These are phyloP conservation scores for Saturnispora gosingensis DNA, from an alignment of 805 yeast species.

Conservation along the genomic window DNA sequence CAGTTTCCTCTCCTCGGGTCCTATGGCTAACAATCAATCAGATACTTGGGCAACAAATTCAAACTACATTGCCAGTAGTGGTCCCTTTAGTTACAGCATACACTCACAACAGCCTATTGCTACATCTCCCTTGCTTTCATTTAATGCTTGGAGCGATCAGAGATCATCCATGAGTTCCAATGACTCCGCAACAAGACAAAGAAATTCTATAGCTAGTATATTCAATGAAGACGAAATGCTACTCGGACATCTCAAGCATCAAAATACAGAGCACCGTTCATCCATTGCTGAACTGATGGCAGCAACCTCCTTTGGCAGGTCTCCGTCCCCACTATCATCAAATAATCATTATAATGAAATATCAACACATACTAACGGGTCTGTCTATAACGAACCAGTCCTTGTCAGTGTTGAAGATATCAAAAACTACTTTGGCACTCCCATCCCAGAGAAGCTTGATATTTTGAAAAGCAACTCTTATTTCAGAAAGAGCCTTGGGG, in stretches of 20 bases:
- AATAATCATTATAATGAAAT: background rate
- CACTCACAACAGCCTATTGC: background rate
- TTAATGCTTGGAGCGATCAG: background rate
- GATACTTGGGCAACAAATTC: background rate
- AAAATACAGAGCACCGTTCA: background rate
- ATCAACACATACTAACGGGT: background rate
- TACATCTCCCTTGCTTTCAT: background rate
- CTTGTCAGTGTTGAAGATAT: slow-evolving; percentile 22
- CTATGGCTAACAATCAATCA: background rate
- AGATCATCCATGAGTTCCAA: slow-evolving; percentile 1
- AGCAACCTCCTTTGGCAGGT: background rate
- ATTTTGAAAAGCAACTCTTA: slow-evolving; percentile 16
- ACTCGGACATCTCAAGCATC: background rate
- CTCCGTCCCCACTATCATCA: slow-evolving; percentile 1
- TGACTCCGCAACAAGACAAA: background rate
- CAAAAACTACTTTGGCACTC: slow-evolving; percentile 22
- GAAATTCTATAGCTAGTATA: background rate
- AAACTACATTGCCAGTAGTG: background rate
- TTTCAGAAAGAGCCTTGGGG: slow-evolving; percentile 2
- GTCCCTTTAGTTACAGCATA: background rate
- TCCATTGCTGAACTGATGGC: background rate
- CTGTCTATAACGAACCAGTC: slow-evolving; percentile 19
- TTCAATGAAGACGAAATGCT: background rate
- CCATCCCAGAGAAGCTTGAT: slow-evolving; percentile 18
- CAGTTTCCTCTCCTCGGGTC: background rate